Evolutionary conservation across 441 rosid genomes (phyloP).

Genomic region (Erysimum pusillum): DNA sequence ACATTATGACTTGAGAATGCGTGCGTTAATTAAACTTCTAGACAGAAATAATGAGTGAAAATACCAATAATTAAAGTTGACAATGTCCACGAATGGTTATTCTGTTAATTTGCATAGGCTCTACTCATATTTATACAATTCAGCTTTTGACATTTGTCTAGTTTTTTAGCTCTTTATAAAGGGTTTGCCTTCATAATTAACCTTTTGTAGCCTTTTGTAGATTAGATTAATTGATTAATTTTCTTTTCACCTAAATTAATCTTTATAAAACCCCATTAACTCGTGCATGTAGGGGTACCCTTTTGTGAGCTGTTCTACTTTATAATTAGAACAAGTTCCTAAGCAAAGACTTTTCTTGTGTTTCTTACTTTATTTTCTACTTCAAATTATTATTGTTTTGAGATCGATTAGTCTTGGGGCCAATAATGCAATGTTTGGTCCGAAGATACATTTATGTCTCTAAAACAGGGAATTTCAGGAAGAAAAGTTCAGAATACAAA

Average conservation of each 20-base stretch:
- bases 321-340: constrained; percentile 28
- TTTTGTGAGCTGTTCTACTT: constrained; percentile 16
- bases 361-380: constrained; percentile 10
- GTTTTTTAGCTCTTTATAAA: neutral
- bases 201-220: constrained; percentile 2
- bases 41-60: neutral
- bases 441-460: constrained; percentile 34
- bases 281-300: constrained; percentile 32
- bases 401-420: constrained; percentile 4
- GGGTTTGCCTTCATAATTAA: neutral
- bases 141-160: constrained; percentile 14
- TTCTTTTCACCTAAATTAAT: neutral
- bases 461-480: constrained; percentile 23
- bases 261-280: constrained; percentile 8
- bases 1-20: neutral
- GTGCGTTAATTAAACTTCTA: neutral
- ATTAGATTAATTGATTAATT: neutral
- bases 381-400: neutral
- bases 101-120: constrained; percentile 9
- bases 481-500: neutral
- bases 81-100: neutral
- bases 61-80: neutral
- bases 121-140: constrained; percentile 6
- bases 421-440: constrained; percentile 25
- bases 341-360: constrained; percentile 41